Base-by-base conservation (phyloP, 2,329 filamentous ascomycete genomes). In the Fusarium musae region DNA sequence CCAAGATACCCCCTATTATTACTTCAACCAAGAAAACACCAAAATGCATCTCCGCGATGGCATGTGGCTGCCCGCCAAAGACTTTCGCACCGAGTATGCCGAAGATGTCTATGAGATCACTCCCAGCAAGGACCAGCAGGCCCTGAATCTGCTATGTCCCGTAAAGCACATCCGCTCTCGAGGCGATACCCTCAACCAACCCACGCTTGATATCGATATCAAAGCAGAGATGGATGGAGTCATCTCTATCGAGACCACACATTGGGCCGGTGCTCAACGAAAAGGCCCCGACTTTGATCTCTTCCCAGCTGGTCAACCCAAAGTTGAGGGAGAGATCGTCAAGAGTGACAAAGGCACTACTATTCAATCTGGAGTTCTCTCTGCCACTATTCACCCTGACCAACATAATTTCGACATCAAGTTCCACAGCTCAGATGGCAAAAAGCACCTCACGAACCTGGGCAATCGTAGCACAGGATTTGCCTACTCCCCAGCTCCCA, bases 51-150 rank as follows among this genome's bases (percentile, higher is more conserved):
- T 83, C 50, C 79, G 81, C 16, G 79, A 83, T 80, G 81, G 81
- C 42, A 82, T 92, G 90, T 93, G 91, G 91, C 83, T 92, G 54
- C 85, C 87, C 46, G 89, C 87, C 63, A 87, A 90, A 80, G 88
- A 86, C 69, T 86, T 90, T 78, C 84, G 85, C 56, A 85, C 90
- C 32, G 89, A 92, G 77, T 92, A 92, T 74, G 91, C 90, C 39
- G 90, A 92, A 80, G 90, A 92, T 69, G 84, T 92, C 21, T 87
- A 87, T 74, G 84, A 84, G 30, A 80, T 85, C 62, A 85, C 84
- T 6, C 79, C 87, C 59, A 84, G 81, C 4, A 80, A 84, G 32
- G 83, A 83, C 69, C 82, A 83, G 23, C 85, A 85, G 66, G 83
- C 83, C n/a, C 67, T 90, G 59, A 86, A 82, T 36, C 82, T 91